Conservation (phyloP, 78 protist genomes). For the Dictyostelium capitatum region DNA sequence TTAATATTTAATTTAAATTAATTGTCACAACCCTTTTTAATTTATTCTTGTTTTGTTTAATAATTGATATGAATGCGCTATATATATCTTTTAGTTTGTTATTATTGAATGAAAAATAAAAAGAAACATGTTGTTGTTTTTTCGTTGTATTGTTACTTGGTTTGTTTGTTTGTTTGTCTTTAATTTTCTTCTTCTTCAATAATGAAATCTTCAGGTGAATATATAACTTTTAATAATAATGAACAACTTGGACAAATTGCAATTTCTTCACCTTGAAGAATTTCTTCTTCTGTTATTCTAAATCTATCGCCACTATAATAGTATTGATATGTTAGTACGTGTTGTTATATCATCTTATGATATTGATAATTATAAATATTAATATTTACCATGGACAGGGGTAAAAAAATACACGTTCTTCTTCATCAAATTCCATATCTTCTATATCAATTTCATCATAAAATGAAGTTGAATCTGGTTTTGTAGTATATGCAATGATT, state of each 20-base stretch:
- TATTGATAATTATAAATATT: not conserved
- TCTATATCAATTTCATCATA: conserved; percentile 84
- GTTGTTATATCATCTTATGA: not conserved
- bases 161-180: not conserved
- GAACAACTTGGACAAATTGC: conserved; percentile 83
- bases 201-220: conserved; percentile 65
- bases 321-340: no score
- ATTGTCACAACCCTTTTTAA: no score
- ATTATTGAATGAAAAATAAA: not conserved
- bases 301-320: conserved; percentile 76
- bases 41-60: not conserved
- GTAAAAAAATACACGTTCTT: conserved; percentile 68
- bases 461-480: conserved; percentile 25
- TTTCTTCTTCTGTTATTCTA: conserved; percentile 70
- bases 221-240: conserved; percentile 60
- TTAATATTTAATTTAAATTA: no score
- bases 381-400: conserved; percentile 81
- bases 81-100: not conserved
- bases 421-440: conserved; percentile 84
- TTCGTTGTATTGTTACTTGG: not conserved
- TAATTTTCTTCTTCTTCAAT: conserved; percentile 42
- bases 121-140: not conserved
- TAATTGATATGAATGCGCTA: conserved; percentile 12
- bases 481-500: not conserved
- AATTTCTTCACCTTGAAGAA: conserved; percentile 73